These are phyloP conservation scores for Chlorella sp. DNA, from an alignment of 139 green algal species.

Conservation along the genomic window DNA sequence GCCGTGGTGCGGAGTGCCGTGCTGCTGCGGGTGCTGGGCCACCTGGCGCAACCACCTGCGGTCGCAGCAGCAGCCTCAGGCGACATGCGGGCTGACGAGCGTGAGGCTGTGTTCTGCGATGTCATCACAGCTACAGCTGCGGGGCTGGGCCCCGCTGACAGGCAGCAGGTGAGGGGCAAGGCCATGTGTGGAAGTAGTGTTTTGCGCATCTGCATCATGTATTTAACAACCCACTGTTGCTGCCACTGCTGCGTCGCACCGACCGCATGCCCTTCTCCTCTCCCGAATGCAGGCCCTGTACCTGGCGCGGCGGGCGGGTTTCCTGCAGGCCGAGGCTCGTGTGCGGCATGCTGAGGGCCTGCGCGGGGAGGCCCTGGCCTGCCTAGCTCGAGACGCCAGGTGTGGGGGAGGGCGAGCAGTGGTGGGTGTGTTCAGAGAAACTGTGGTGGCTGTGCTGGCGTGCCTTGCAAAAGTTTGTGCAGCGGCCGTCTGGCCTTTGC, in stretches of 20 bases:
- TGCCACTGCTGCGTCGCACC: too few species aligned
- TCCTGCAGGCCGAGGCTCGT: conserved; percentile 47
- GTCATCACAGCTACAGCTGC: neutral
- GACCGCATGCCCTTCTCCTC: neutral
- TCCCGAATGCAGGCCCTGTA: conserved; percentile 6
- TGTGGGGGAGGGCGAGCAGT: too few species aligned
- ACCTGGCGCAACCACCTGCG: conserved; percentile 40
- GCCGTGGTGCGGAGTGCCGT: conserved; percentile 14
- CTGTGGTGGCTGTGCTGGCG: too few species aligned
- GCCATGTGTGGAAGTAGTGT: too few species aligned
- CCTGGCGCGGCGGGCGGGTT: conserved; percentile 47
- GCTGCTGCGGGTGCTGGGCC: conserved; percentile 46
- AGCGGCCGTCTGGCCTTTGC: too few species aligned
- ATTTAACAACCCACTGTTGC: too few species aligned
- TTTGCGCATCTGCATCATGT: neutral
- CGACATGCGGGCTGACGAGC: neutral
- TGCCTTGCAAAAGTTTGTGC: too few species aligned
- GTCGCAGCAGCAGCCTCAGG: too few species aligned
- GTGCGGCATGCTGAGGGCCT: conserved; percentile 38
- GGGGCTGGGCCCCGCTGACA: neutral
- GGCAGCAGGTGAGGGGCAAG: conserved; percentile 12
- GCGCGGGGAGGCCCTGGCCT: conserved; percentile 38
- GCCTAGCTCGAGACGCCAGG: neutral
- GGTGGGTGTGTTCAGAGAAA: too few species aligned
- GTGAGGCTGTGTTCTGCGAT: conserved; percentile 34